phyloP scores from a whole-genome alignment of 78 protist genomes.

The Chrysochromulina tobinii region DNA sequence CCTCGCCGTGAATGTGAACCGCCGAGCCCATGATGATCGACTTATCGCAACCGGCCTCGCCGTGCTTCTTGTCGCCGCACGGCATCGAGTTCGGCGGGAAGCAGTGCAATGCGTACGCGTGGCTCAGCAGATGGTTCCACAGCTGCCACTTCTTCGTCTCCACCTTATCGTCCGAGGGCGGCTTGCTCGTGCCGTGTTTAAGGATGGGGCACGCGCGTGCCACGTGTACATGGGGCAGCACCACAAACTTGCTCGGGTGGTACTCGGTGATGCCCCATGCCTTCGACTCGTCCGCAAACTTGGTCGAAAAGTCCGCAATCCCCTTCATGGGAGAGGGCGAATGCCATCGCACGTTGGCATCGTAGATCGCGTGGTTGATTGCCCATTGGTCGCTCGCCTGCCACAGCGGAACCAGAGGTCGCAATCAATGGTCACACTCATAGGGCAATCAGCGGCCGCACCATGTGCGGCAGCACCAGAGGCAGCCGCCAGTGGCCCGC shows the following conservation, averaged over 20 bases:
- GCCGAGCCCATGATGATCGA: neutral
- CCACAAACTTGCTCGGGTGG: neutral
- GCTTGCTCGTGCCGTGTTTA: neutral
- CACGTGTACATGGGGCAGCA: neutral
- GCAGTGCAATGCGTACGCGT: neutral
- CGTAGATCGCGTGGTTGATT: neutral
- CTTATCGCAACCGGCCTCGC: constrained; percentile 12
- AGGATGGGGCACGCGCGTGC: constrained; percentile 17
- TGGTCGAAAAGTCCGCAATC: neutral
- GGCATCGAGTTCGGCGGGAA: constrained; percentile 29
- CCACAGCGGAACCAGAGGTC: no score
- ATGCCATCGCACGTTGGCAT: neutral
- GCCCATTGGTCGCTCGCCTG: constrained; percentile 24
- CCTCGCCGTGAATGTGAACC: constrained; percentile 21
- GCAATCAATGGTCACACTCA: no score
- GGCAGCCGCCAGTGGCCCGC: no score
- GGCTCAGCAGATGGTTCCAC: neutral
- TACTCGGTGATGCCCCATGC: neutral
- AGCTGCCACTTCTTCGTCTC: neutral
- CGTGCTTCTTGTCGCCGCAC: neutral
- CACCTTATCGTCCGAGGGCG: neutral
- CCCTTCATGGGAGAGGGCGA: neutral
- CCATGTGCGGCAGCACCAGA: no score
- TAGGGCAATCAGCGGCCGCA: no score
- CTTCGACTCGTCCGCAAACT: neutral